Base-by-base conservation (phyloP, 371 early-diverging fungal genomes). In the Circinella umbellata region DNA sequence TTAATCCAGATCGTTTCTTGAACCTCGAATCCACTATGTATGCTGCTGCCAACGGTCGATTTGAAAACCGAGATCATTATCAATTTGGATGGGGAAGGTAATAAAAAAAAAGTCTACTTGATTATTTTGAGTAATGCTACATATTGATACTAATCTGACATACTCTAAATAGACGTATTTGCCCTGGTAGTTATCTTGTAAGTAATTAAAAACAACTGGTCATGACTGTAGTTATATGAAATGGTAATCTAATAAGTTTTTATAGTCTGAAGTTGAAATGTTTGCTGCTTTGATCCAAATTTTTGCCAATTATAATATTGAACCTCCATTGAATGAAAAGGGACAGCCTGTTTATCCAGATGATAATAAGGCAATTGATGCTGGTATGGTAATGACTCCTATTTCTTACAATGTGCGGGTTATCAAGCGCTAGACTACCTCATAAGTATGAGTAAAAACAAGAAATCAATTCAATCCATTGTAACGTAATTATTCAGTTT, bases 61-160 rank as follows among this genome's bases (percentile, higher is more conserved):
- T 67, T 13, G 68, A 72, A 18, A 57, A 64, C 6, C 46, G 72
- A 27, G 72, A 68, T 49, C 47, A 63, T 11, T 72, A 37, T 51
- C 37, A 53, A 15, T 72, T 72, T 68, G 63, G 64, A 13, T 67
- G 67, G 72, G 72, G 72, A 37, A 69, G 65, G 70, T 64, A 64
- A 17, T 35, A n/a, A 64, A 37, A 42, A 42, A 42, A 42, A 42
- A 2, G 0, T 42, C 6, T 39, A 11, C 42, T n/a, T 51, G 13
- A 13, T 51, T 15, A 18, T 18, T 37, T 62, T 5, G 11, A 15
- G 38, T 63, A 15, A 11, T n/a, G 51, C 8, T 51, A 51, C 11
- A 51, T 62, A 37, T 7, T 20, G 51, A 15, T 13, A 51, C 17
- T 51, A n/a, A 51, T 17, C 14, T 51, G 51, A 13, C 8, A 5